A percentile compares a stretch with the other conserved stretches of the same genome.
These are phyloP conservation scores for Pittosporum tobira DNA, from an alignment of 129 eudicot genomes.

Conservation along the genomic window DNA sequence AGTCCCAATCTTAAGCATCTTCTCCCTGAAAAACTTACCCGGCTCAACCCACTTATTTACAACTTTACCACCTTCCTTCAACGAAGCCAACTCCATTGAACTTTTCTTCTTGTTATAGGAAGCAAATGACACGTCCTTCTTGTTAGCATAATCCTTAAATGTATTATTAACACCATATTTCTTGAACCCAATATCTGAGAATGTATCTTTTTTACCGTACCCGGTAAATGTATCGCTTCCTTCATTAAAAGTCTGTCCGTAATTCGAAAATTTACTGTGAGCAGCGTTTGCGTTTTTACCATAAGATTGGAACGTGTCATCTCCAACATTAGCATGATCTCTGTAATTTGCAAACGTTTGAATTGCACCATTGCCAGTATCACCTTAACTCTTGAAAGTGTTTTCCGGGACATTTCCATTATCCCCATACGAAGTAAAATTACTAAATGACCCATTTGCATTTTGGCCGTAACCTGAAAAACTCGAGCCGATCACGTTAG, in stretches of 20 bases:
- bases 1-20: constrained; percentile 39
- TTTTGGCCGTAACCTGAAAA: constrained; percentile 54
- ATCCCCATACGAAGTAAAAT: constrained; percentile 49
- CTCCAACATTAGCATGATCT: constrained; percentile 76
- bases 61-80: constrained; percentile 26
- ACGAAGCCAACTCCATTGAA: constrained; percentile 13
- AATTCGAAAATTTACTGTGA: constrained; percentile 36
- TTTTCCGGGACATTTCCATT: constrained; percentile 61
- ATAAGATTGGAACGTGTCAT: constrained; percentile 58
- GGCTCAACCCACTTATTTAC: constrained; percentile 81
- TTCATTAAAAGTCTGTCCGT: constrained; percentile 64
- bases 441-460: constrained; percentile 49
- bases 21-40: constrained; percentile 71
- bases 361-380: constrained; percentile 50
- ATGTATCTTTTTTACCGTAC: constrained; percentile 47
- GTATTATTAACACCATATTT: constrained; percentile 61
- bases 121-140: constrained; percentile 39
- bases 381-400: constrained; percentile 54
- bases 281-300: constrained; percentile 56
- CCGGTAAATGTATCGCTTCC: constrained; percentile 75
- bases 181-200: constrained; percentile 40
- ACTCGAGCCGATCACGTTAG: constrained; percentile 64
- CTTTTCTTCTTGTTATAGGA: constrained; percentile 23
- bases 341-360: constrained; percentile 59
- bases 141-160: constrained; percentile 69